Base-by-base conservation (phyloP, 352 stramenopile species). In the Phytophthora parvispora region DNA sequence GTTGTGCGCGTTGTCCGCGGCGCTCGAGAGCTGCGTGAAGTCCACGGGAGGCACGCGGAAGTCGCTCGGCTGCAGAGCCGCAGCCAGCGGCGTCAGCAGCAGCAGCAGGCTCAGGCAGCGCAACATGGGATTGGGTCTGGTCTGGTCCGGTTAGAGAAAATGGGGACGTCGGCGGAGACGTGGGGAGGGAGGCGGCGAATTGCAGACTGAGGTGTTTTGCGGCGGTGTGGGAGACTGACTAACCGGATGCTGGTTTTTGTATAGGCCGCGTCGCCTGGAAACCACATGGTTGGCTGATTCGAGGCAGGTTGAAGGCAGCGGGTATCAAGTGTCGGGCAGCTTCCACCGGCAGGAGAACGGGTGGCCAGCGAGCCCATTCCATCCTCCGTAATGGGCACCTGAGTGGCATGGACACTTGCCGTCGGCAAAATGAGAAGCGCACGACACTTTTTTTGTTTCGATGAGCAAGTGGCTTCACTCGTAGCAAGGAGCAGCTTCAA, bases 31-130 rank as follows among this genome's bases (percentile, higher is more conserved):
- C 60, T 78, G 73, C 22, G 81, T 62, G 56, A 79, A 93, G 74
- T 93, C 83, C 34, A 91, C 75, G 6, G 83, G 52, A 1, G 81
- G 83, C 28, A 93, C 74, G n/a, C 69, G 62, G 69, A 83, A 91
- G 55, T 83, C 71, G 15, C 72, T 62, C 15, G 83, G 72, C 31
- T 83, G 69, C 7, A 71, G 49, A 0, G 72, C 68, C 2, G 22
- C 51, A 49, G 58, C 51, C 10, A 60, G 29, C 3, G 72, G 68
- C 25, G 55, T 55, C n/a, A 76, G 16, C 12, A 76, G n/a, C 1
- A 77, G 50, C 3, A 80, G 25, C 1, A 74, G 49, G 28, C 49
- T 13, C 24, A 77, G 28, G 13, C 48, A 52, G 42, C 61, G 61
- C 36, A 77, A 51, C 74, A 82, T 79, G 13, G 27, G n/a, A 20